phyloP scores from a whole-genome alignment of 257 asterid species.

The Paraleonurus japonicus region DNA sequence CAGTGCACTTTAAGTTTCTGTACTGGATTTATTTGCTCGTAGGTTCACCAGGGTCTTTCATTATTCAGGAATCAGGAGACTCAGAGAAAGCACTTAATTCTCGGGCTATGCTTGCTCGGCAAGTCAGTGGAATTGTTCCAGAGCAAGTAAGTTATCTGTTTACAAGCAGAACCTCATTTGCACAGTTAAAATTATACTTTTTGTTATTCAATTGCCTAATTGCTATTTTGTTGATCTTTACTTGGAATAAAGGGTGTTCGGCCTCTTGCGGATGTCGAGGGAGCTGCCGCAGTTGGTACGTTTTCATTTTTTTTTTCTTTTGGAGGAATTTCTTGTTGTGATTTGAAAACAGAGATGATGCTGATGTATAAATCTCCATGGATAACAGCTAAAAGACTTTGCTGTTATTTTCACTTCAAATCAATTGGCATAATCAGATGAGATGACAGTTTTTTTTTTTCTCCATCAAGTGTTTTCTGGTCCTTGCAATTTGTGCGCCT shows the following conservation, averaged over 20 bases:
- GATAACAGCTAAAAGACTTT: background rate
- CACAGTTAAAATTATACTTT: background rate
- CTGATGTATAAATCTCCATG: background rate
- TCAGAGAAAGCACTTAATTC: constrained; percentile 57
- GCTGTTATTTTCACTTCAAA: background rate
- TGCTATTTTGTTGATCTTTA: constrained; percentile 24
- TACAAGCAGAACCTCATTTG: background rate
- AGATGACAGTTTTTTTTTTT: constrained; percentile 1
- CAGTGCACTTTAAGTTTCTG: constrained; percentile 10
- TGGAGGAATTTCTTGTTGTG: background rate
- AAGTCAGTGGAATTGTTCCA: constrained; percentile 73
- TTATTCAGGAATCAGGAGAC: constrained; percentile 59
- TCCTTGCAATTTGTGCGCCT: background rate
- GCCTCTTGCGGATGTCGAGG: constrained; percentile 61
- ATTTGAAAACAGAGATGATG: background rate
- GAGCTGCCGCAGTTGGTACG: constrained; percentile 58
- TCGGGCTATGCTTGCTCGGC: constrained; percentile 66
- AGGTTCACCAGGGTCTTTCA: constrained; percentile 17
- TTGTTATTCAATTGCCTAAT: constrained; percentile 13
- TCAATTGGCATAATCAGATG: background rate
- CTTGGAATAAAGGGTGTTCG: constrained; percentile 56
- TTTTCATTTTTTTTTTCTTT: constrained; percentile 6
- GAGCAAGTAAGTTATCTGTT: constrained; percentile 58
- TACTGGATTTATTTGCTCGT: background rate
- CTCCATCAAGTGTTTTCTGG: constrained; percentile 1